phyloP scores from a whole-genome alignment of 139 green algal species.

The Mychonastes homosphaera region DNA sequence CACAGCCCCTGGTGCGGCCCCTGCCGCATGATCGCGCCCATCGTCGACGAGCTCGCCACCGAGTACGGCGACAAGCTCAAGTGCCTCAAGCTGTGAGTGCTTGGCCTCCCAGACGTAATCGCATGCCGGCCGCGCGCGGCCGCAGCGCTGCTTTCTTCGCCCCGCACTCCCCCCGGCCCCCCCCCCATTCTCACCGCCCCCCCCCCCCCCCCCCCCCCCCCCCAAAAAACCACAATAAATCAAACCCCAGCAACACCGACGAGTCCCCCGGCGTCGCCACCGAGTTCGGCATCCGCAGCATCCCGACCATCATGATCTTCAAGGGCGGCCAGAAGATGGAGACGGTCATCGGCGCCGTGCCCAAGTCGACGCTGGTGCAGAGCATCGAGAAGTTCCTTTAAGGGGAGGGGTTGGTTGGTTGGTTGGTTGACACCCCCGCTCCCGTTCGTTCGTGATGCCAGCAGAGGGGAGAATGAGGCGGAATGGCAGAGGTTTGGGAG shows the following conservation, averaged over 20 bases:
- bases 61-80: conserved; percentile 71
- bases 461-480: too few species aligned
- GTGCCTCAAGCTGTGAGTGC: conserved; percentile 26
- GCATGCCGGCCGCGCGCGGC: too few species aligned
- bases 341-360: conserved; percentile 95
- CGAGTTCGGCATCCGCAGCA: conserved; percentile 92
- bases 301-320: conserved; percentile 69
- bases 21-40: conserved; percentile 87
- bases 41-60: conserved; percentile 74
- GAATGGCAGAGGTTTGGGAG: too few species aligned
- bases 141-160: too few species aligned
- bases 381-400: conserved; percentile 88
- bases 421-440: too few species aligned
- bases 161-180: too few species aligned
- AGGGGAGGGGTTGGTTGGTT: too few species aligned
- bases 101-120: too few species aligned
- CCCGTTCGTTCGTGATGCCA: too few species aligned
- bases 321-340: conserved; percentile 84
- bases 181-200: too few species aligned
- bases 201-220: too few species aligned
- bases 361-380: conserved; percentile 78
- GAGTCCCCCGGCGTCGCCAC: conserved; percentile 76
- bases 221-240: too few species aligned
- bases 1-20: conserved; percentile 87
- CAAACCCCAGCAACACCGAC: conserved; percentile 83